Conservation (phyloP, 768 basidiomycete species). For the Suillus brevipes region DNA sequence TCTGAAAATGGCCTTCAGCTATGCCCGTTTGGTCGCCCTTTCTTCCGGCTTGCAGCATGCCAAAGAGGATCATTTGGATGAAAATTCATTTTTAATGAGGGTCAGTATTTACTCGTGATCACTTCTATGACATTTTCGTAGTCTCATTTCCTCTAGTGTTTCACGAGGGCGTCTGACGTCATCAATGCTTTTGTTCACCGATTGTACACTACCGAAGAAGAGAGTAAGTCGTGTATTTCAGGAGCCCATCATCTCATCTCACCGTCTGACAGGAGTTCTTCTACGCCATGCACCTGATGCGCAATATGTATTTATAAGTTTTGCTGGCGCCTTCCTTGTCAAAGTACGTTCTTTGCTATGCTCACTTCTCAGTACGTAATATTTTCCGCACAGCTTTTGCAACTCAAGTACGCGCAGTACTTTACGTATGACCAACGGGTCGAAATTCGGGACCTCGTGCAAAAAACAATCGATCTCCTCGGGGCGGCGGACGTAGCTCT, state of each 20-base stretch:
- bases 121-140: neutral
- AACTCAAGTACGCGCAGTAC: slow-evolving; percentile 68
- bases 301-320: slow-evolving; percentile 76
- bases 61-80: slow-evolving; percentile 53
- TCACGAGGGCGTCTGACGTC: slow-evolving; percentile 65
- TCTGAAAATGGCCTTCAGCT: slow-evolving; percentile 63
- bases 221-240: slow-evolving; percentile 41
- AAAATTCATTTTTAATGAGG: slow-evolving; percentile 64
- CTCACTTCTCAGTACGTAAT: neutral
- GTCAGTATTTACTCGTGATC: slow-evolving; percentile 40
- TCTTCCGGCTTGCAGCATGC: slow-evolving; percentile 80
- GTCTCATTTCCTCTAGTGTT: slow-evolving; percentile 45
- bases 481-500: slow-evolving; percentile 70
- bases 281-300: slow-evolving; percentile 78
- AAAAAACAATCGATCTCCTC: slow-evolving; percentile 66
- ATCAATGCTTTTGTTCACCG: slow-evolving; percentile 60
- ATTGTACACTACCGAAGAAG: slow-evolving; percentile 50
- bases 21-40: slow-evolving; percentile 65
- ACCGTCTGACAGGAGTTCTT: slow-evolving; percentile 43
- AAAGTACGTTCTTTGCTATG: slow-evolving; percentile 48
- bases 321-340: slow-evolving; percentile 80
- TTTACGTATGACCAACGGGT: slow-evolving; percentile 57
- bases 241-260: neutral
- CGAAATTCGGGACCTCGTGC: slow-evolving; percentile 64
- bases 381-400: slow-evolving; percentile 53